Evolutionary conservation across 768 basidiomycete species (phyloP).

Genomic region (Boletus edulis): DNA sequence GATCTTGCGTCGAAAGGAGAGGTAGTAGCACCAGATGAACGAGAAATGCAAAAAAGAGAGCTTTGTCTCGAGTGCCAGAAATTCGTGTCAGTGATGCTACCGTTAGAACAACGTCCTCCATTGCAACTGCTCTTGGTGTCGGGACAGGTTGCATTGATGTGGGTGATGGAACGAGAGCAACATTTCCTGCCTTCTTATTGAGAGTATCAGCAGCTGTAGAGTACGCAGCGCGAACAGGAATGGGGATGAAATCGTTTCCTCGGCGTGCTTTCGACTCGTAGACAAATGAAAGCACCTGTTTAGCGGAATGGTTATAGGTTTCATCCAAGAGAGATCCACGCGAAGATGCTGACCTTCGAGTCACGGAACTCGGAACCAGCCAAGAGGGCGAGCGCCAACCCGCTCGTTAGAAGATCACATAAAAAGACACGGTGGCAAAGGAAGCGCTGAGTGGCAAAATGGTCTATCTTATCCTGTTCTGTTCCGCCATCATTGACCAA

Average conservation of each 20-base stretch:
- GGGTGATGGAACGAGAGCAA: background rate
- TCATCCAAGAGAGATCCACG: background rate
- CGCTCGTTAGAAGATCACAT: constrained; percentile 45
- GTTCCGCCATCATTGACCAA: constrained; percentile 54
- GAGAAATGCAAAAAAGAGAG: constrained; percentile 37
- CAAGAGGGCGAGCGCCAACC: constrained; percentile 50
- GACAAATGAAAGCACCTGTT: constrained; percentile 60
- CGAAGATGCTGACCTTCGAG: constrained; percentile 46
- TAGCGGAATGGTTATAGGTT: background rate
- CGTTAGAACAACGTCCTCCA: constrained; percentile 5
- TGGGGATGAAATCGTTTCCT: constrained; percentile 12
- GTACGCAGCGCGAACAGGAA: constrained; percentile 4
- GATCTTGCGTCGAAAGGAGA: constrained; percentile 36
- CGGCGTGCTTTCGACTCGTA: constrained; percentile 39
- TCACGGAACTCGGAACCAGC: constrained; percentile 58
- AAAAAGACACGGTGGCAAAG: constrained; percentile 52
- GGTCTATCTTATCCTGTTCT: constrained; percentile 4
- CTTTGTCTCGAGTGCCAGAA: constrained; percentile 2
- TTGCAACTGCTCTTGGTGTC: background rate
- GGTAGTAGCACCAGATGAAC: constrained; percentile 40
- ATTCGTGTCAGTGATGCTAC: constrained; percentile 9
- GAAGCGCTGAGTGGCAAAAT: constrained; percentile 26
- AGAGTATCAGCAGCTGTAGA: constrained; percentile 13
- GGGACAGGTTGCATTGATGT: background rate
- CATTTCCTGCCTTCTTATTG: background rate